Evolutionary conservation across 768 basidiomycete species (phyloP), one percentile per base, ranked within the genome.

Genomic region (Hirschioporus abietinus): DNA sequence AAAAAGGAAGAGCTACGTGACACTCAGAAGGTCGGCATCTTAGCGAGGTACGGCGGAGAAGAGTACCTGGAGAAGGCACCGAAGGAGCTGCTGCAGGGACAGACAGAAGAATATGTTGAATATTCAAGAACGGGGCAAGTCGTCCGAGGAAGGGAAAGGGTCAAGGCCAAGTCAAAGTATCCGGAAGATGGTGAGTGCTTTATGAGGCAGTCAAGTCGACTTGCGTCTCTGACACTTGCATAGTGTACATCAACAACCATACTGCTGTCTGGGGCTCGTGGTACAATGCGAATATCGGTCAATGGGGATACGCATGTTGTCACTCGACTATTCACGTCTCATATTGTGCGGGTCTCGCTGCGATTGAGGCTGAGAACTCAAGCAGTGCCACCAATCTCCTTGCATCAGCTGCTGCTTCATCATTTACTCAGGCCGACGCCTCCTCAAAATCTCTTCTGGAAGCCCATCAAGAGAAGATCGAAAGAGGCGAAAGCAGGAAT

Each of bases 231-330:
- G 68, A 67, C 61, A 36, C 34, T 24, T 66, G 24, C 8, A 23
- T 69, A 98, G 95, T 95, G 7, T 89, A 85, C 71, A 80, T 91
- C 72, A 96, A 95, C 77, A 99, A 99, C 73, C 97, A 99, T 73
- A 95, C 91, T 0, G 81, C 87, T 5, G 89, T 98, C n/a, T 99
- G 97, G 97, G 97, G 97, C 60, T 99, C 97, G 59, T 99, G 89
- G 88, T 99, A 92, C 75, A 88, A 92, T 70, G 68, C 80, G 18
- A 79, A 85, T 15, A 82, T 84, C 1, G 86, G 88, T 17, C 74
- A 80, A 67, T 99, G 97, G 97, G 97, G 97, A 42, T 99, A 90
- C 76, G 90, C 86, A 27, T 99, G 97, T 76, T 99, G 97, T 73
- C 96, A 97, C 73, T 95, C 95, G 10, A 82, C 74, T 60, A 80